Evolutionary conservation across 495 filamentous ascomycete species (phyloP), one percentile per base, ranked within the genome.

Genomic region (Hamigera avellanea): DNA sequence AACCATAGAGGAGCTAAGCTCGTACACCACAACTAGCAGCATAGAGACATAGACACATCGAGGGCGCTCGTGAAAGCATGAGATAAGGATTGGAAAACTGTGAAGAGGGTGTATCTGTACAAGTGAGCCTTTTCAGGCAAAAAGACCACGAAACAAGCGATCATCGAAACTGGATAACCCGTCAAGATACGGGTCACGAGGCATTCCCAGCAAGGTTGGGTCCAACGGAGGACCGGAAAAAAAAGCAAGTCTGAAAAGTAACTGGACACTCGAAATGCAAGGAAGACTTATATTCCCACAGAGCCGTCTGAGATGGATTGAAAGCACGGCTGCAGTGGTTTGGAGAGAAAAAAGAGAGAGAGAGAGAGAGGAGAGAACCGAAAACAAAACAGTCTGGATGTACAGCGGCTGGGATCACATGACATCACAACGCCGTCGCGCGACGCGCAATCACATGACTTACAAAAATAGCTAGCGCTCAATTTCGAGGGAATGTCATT

Each of bases 31-130:
- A 36, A 36, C 25, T 26, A 46, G 46, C 42, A 16, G 34, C 33
- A 31, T 39, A 33, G 14, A 39, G 27, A 40, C 26, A 37, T 30
- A 31, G 25, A 26, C 32, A 8, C 21, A 15, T 21, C 43, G 31
- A 41, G 39, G 29, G 43, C 19, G 40, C 40, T 30, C 37, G 40
- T 16, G 14, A 49, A 44, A 33, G 47, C 30, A 36, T 37, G 35
- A 42, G 37, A 43, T 31, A 15, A 39, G 35, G 44, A 48, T 43
- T 36, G 43, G 41, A 56, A 56, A 47, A 47, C 44, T 49, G 37
- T 41, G 25, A 34, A 45, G 48, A 56, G 44, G 48, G 52, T 44
- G 44, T 33, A 14, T 33, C 54, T 62, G 56, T 62, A 59, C 51
- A 50, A 46, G 18, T 27, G 36, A 50, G 54, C 54, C 56, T 47